phyloP scores from a whole-genome alignment of 768 basidiomycete species.

The Termitomyces eurrhizus region DNA sequence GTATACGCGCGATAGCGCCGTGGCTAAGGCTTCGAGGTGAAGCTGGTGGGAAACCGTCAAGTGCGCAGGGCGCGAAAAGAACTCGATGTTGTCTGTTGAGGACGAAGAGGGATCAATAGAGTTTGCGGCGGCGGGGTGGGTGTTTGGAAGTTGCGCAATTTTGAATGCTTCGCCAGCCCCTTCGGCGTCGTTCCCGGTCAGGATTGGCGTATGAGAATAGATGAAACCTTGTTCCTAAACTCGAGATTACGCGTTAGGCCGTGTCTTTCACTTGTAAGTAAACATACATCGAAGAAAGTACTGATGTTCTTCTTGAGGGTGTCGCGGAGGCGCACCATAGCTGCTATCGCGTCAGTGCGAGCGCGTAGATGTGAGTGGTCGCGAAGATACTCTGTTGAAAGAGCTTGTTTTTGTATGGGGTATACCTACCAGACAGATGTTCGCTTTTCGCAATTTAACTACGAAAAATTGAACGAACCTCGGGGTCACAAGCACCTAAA shows the following conservation, averaged over 20 bases:
- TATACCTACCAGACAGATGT: conserved; percentile 50
- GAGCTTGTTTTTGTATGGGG: conserved; percentile 88
- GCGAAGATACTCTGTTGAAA: conserved; percentile 76
- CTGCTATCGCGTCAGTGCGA: conserved; percentile 65
- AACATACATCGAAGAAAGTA: conserved; percentile 67
- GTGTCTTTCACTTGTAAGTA: not conserved
- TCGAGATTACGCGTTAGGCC: not conserved
- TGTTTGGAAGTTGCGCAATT: conserved; percentile 39
- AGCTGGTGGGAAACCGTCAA: conserved; percentile 96
- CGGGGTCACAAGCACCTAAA: conserved; percentile 45
- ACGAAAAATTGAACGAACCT: conserved; percentile 24
- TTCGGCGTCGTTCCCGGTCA: conserved; percentile 93
- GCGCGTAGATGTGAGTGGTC: conserved; percentile 87
- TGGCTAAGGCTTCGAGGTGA: conserved; percentile 86
- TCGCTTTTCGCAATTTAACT: not conserved
- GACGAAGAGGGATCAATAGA: conserved; percentile 7
- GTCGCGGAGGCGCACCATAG: conserved; percentile 75
- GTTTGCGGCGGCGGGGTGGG: conserved; percentile 23
- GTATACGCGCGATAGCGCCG: conserved; percentile 79
- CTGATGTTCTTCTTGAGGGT: conserved; percentile 52
- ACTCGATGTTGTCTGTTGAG: conserved; percentile 36
- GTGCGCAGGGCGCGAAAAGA: conserved; percentile 74
- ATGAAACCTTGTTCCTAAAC: conserved; percentile 70
- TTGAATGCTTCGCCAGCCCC: conserved; percentile 93
- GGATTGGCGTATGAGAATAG: conserved; percentile 78